phyloP scores from a whole-genome alignment of 139 green algal genomes.

The Coccomyxa sp. region DNA sequence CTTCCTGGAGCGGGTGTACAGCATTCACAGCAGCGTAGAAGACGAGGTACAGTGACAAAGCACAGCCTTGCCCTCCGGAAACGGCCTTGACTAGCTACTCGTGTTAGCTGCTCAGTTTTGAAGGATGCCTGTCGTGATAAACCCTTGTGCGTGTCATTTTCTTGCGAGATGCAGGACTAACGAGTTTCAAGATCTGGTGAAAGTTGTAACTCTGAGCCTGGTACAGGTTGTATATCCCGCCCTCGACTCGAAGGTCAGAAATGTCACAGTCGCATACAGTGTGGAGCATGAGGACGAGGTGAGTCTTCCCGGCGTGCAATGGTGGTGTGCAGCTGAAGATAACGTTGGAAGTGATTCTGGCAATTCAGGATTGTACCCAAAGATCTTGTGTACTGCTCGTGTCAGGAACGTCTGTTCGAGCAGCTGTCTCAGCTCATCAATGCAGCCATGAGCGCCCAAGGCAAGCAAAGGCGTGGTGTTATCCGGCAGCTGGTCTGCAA shows the following conservation, averaged over 20 bases:
- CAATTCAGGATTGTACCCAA: too few species aligned
- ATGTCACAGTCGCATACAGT: slow-evolving; percentile 82
- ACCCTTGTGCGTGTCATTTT: not conserved
- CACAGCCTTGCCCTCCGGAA: not conserved
- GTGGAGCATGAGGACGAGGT: slow-evolving; percentile 91
- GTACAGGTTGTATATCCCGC: slow-evolving; percentile 86
- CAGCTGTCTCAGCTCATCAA: slow-evolving; percentile 69
- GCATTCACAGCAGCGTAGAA: slow-evolving; percentile 87
- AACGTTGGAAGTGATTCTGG: too few species aligned
- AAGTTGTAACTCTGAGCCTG: not conserved
- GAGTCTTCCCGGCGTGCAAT: not conserved
- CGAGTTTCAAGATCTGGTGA: not conserved
- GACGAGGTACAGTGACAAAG: slow-evolving; percentile 68
- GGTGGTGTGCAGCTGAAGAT: too few species aligned
- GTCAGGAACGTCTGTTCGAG: slow-evolving; percentile 78
- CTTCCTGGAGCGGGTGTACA: slow-evolving; percentile 86
- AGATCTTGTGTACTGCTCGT: not conserved
- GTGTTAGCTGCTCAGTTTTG: not conserved
- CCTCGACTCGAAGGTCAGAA: slow-evolving; percentile 83
- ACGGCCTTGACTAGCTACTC: not conserved
- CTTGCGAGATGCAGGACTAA: too few species aligned
- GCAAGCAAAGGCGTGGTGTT: slow-evolving; percentile 36
- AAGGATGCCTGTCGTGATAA: not conserved
- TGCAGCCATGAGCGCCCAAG: slow-evolving; percentile 40
- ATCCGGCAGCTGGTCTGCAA: slow-evolving; percentile 40